Conservation (phyloP, 1,284 basidiomycete species). For the Cryptococcus amylolentus region DNA sequence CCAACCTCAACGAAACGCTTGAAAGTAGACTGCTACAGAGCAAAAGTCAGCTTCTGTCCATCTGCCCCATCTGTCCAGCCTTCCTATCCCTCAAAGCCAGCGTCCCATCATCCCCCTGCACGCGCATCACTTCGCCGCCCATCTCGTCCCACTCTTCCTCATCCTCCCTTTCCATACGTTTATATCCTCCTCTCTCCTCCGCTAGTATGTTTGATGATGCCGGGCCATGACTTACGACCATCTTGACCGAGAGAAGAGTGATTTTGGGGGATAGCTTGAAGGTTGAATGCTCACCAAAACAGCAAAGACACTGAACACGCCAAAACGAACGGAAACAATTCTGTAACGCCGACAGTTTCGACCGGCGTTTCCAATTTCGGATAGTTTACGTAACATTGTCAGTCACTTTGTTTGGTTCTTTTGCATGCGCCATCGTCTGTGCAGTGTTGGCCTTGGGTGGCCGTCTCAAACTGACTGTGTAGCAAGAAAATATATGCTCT, state of each 20-base stretch:
- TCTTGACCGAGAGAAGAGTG: slow-evolving; percentile 18
- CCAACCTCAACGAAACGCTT: slow-evolving; percentile 98
- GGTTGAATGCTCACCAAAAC: neutral
- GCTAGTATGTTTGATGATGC: neutral
- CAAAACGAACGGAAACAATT: neutral
- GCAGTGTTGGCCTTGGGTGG: too few relatives aligned
- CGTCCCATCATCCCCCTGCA: neutral
- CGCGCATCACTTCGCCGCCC: neutral
- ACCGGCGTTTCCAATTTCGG: neutral
- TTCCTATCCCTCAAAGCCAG: neutral
- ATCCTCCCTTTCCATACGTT: neutral
- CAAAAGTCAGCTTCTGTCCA: slow-evolving; percentile 2
- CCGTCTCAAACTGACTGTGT: too few relatives aligned
- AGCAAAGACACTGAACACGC: neutral
- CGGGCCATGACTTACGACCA: slow-evolving; percentile 25
- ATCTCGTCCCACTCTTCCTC: neutral
- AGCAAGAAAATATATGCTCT: too few relatives aligned
- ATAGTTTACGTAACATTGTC: too few relatives aligned
- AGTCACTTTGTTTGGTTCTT: too few relatives aligned
- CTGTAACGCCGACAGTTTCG: neutral
- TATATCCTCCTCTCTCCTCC: neutral
- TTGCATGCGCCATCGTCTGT: too few relatives aligned
- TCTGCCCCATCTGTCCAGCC: neutral
- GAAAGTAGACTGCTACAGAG: slow-evolving; percentile 70
- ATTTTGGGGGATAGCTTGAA: neutral